Evolutionary conservation across 2,329 filamentous ascomycete species (phyloP), one percentile per base, ranked within the genome.

Genomic region (Diaporthe capsici): DNA sequence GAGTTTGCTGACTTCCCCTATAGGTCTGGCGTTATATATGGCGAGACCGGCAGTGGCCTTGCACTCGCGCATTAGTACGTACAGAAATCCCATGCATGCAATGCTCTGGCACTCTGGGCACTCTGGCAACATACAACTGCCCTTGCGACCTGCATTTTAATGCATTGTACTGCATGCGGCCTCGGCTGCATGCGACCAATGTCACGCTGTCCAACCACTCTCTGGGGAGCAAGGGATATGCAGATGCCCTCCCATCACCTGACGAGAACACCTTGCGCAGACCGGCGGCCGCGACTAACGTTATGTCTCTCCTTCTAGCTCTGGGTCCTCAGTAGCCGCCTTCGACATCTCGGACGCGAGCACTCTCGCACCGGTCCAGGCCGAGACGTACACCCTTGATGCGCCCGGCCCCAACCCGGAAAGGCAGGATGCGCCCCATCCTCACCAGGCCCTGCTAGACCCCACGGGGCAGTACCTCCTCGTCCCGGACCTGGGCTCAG

Each of bases 401-500:
- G 79, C 82, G 10, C 83, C 85, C 5, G 85, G 85, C 0, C 80
- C 85, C 47, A 81, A 84, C 72, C 81, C 84, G 2, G 81, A 83
- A 7, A 88, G 90, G 71, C 91, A 94, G 82, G 85, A 89, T 57
- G 85, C 87, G 9, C 85, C 92, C 3, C 91, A 93, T 80, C 92
- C 92, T 25, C 92, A 94, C 82, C 84, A 93, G 80, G 88, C 90
- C n/a, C 81, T 93, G 71, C 81, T 92, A 47, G 93, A 94, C 81
- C 93, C 92, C 9, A 92, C 90, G 2, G 89, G 88, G 8, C 80
- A 86, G n/a, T 94, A 89, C 82, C 79, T 94, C 39, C 80, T 94
- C 12, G 88, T 91, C 12, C 92, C 92, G 1, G 93, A 94, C 79
- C 86, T 95, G 7, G 91, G 93, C 55, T 87, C 89, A 74, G 93